These are phyloP conservation scores for Suillus sp. DNA, from an alignment of 768 basidiomycete genomes.

Conservation along the genomic window DNA sequence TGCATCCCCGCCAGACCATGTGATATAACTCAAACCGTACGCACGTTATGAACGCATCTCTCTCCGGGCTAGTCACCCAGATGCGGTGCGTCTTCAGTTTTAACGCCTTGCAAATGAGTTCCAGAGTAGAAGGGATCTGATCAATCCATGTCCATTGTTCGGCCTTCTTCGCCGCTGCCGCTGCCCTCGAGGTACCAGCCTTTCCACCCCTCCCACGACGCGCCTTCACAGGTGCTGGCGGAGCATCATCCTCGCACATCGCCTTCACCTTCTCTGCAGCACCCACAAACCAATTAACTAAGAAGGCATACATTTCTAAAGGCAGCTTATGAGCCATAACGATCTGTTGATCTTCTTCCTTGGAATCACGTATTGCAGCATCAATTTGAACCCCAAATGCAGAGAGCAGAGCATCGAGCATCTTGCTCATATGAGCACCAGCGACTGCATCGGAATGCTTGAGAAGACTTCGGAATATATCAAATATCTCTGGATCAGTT, in stretches of 20 bases:
- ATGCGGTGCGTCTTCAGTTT: slow-evolving; percentile 71
- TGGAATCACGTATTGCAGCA: slow-evolving; percentile 65
- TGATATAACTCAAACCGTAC: slow-evolving; percentile 28
- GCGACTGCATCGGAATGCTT: slow-evolving; percentile 70
- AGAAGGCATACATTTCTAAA: slow-evolving; percentile 90
- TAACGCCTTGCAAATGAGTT: slow-evolving; percentile 72
- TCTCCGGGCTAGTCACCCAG: slow-evolving; percentile 87
- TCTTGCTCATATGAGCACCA: slow-evolving; percentile 73
- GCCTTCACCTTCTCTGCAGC: slow-evolving; percentile 78
- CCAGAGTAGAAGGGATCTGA: slow-evolving; percentile 71
- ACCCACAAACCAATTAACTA: slow-evolving; percentile 88
- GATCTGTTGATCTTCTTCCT: slow-evolving; percentile 65
- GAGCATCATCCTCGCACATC: slow-evolving; percentile 47
- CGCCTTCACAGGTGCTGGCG: slow-evolving; percentile 47
- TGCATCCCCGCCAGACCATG: neutral
- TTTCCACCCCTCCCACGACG: slow-evolving; percentile 66
- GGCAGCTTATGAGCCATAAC: slow-evolving; percentile 66
- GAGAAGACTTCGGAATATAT: slow-evolving; percentile 79
- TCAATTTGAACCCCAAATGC: slow-evolving; percentile 76
- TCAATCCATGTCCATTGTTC: slow-evolving; percentile 74
- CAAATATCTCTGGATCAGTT: slow-evolving; percentile 67
- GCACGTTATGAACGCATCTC: slow-evolving; percentile 84
- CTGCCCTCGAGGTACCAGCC: slow-evolving; percentile 40
- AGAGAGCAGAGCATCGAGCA: slow-evolving; percentile 85
- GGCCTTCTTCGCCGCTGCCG: slow-evolving; percentile 48